Base-by-base conservation (phyloP, 2,329 filamentous ascomycete genomes). In the Penicillium sp. region DNA sequence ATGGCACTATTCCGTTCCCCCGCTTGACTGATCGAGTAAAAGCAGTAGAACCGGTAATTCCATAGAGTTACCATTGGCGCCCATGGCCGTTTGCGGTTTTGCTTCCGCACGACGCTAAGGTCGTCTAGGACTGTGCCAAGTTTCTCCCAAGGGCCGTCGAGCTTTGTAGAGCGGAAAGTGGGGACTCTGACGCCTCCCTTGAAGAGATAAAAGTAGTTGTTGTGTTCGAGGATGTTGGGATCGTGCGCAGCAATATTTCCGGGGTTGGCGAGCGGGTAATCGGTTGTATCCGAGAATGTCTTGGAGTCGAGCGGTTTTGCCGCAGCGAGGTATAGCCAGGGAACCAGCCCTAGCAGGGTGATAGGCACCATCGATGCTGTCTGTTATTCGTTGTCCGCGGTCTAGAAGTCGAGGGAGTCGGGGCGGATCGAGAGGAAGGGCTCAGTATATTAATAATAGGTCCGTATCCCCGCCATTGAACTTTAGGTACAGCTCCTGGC, bases 31-130 rank as follows among this genome's bases (percentile, higher is more conserved):
- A 77, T 58, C 0, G 73, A 68, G 59, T 78, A 78, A 64, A 70
- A 78, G 64, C 76, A 78, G 65, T 78, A 78, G 60, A 77, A 76
- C 0, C 61, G 69, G 6, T 69, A 67, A 21, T 72, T 70, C 56
- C 63, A 64, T 31, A 71, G 56, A 15, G 78, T 65, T 2, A 71
- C 70, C 1, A 70, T 76, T 2, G 76, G 76, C 0, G 76, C 76
- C 76, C 76, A 78, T 0, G 76, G 76, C 0, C 70, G 65, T 3
- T 67, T 69, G 8, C 69, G 69, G 58, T 76, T 74, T 7, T 69
- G 62, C 21, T 73, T 73, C 7, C 66, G 26, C 58, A 78, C 74
- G 11, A 72, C 56, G 52, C 74, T 77, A 23, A 69, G 66, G 3
- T 64, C 66, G 7, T 70, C 62, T 0, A 78, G 64, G 0, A 78